These are phyloP conservation scores for Eucalyptus regnans DNA, from an alignment of 345 rosid genomes.

Conservation along the genomic window DNA sequence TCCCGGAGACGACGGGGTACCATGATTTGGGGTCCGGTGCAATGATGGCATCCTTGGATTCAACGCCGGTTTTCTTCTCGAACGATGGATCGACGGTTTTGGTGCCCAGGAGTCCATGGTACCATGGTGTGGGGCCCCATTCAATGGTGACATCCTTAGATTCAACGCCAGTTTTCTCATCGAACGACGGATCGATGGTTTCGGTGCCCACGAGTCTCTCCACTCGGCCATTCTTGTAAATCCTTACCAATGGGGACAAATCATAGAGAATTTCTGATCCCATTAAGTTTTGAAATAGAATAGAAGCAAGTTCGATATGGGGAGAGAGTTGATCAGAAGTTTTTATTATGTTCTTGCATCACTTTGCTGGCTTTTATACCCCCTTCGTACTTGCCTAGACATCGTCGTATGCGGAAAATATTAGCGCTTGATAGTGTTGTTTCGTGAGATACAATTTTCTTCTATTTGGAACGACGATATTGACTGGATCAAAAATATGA, in stretches of 20 bases:
- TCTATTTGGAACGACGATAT: not conserved
- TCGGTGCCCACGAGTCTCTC: constrained; percentile 16
- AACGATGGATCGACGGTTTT: not conserved
- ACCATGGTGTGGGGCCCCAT: not conserved
- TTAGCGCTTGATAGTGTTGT: not conserved
- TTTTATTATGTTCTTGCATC: not conserved
- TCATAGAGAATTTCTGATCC: constrained; percentile 2
- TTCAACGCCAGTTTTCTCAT: constrained; percentile 2
- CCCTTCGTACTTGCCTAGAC: not conserved
- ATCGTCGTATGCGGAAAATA: not conserved
- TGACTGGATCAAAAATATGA: not conserved
- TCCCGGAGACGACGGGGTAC: constrained; percentile 1
- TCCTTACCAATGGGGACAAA: not conserved
- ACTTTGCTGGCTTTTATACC: not conserved
- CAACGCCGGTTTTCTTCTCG: constrained; percentile 3
- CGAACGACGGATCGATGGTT: not conserved
- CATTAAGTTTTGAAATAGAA: not conserved
- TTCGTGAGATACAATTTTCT: not conserved
- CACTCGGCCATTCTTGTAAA: not conserved
- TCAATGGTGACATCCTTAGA: constrained; percentile 10
- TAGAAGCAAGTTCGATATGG: not conserved
- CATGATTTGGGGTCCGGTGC: not conserved
- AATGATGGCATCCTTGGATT: constrained; percentile 11
- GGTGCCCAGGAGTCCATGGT: not conserved
- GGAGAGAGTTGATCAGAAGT: not conserved